These are phyloP conservation scores for Pyrenophora teres DNA, from an alignment of 2,329 filamentous ascomycete species.

Conservation along the genomic window DNA sequence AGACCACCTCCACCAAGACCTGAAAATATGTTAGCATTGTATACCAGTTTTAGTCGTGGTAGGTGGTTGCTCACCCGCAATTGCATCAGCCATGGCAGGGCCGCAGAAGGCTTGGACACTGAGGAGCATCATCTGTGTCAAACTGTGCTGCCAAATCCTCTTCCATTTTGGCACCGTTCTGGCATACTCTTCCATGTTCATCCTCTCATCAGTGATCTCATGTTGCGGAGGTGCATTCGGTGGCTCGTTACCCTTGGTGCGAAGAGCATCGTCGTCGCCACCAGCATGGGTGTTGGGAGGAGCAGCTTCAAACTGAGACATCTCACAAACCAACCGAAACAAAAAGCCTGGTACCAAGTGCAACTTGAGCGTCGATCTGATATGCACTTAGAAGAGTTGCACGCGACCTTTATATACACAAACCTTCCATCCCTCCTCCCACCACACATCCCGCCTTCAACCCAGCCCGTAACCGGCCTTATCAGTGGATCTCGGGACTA, in stretches of 20 bases:
- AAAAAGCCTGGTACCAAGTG: neutral
- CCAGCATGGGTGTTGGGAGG: conserved; percentile 42
- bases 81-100: conserved; percentile 40
- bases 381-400: neutral
- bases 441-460: conserved; percentile 1
- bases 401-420: conserved; percentile 23
- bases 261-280: conserved; percentile 36
- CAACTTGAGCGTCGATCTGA: conserved; percentile 10
- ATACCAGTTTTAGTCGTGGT: neutral
- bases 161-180: conserved; percentile 50
- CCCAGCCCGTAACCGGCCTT: conserved; percentile 15
- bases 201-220: conserved; percentile 30
- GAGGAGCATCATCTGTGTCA: conserved; percentile 56
- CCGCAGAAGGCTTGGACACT: conserved; percentile 53
- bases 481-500: conserved; percentile 26
- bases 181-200: conserved; percentile 47
- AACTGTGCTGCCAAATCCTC: conserved; percentile 53
- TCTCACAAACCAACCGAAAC: conserved; percentile 8
- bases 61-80: conserved; percentile 23
- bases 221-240: conserved; percentile 25
- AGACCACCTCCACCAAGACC: conserved; percentile 50
- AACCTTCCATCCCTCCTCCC: conserved; percentile 3
- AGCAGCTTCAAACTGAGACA: conserved; percentile 39
- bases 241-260: conserved; percentile 33
- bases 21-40: conserved; percentile 5